Evolutionary conservation across 257 asterid genomes (phyloP), one percentile per base, ranked within the genome.

Genomic region (Lycium barbarum): DNA sequence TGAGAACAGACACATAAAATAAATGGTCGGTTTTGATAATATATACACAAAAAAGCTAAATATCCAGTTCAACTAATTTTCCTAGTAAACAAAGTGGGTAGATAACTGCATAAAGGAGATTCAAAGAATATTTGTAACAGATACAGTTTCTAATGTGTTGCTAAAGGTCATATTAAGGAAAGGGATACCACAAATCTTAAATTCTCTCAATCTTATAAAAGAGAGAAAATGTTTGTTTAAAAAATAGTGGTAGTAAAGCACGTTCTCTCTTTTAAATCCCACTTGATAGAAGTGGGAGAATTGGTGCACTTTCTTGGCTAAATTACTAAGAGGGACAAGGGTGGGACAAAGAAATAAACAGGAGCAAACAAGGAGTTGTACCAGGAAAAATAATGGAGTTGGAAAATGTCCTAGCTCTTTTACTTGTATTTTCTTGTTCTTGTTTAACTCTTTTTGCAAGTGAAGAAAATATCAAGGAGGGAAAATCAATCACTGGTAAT

Each of bases 401-500:
- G 7, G 40, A 74, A 47, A 20, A 0, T 74, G 62, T 74, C 5
- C 8, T 74, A 47, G 61, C n/a, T 49, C 1, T 61, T 81, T 5
- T n/a, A 20, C 4, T 81, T 40, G 59, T 65, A 4, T 81, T 81
- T 47, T 65, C 22, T 12, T 40, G 84, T 81, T 38, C 57, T 61
- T 81, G 49, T 45, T 11, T 43, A 3, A 38, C 7, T 20, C 14
- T 61, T 81, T 0, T 20, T 1, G 74, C 20, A 6, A 43, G 47
- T 55, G 22, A 43, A 5, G 84, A 85, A n/a, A 67, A 5, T 59
- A 80, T 80, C 68, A 65, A 55, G 58, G 20, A 40, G 76, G 73
- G 82, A 40, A 70, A 80, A 54, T 66, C 87, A 47, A 22, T 84
- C n/a, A 62, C 81, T 67, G 63, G 14, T 36, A 67, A 85, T 47